Evolutionary conservation across 2,329 filamentous ascomycete genomes (phyloP), one percentile per base, ranked within the genome.

Genomic region (Nannizziopsis barbatae): DNA sequence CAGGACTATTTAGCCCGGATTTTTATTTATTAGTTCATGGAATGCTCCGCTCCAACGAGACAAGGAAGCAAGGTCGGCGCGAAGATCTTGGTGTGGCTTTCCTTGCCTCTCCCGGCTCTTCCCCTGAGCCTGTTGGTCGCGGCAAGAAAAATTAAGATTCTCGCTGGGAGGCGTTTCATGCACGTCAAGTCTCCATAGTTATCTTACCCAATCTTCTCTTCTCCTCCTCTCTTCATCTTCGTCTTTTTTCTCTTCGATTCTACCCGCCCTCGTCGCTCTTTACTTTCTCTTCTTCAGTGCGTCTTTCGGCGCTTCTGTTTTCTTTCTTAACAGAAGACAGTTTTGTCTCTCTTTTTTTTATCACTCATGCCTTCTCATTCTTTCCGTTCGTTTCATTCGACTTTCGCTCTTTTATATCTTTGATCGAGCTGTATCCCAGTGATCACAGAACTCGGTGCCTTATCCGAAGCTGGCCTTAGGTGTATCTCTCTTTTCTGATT

Each of bases 261-360:
- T 39, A 31, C 31, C 37, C 31, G 36, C 18, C 42, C 35, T 20
- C 20, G 35, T 15, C 18, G n/a, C 18, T 47, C 18, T 42, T 20
- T 31, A 14, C 18, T 33, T 36, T 18, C 17, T 20, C 17, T 45
- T 27, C 30, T 9, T 36, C 39, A 6, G 18, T 22, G 14, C 12
- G 7, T 14, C 12, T 17, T 6, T 12, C n/a, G 12, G 18, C 22
- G 12, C 18, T 14, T 38, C 35, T 38, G 35, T 38, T 38, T 38
- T 38, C 22, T 27, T 27, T 27, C 22, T 27, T 27, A 27, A 27
- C 22, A 27, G 30, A 43, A 42, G 40, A 32, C 17, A 33, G 41
- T 38, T 47, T 38, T 43, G 39, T 47, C 49, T 47, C 38, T 47
- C 38, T n/a, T 33, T 47, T 39, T 48, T 9, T 12, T 9, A n/a